A percentile compares a stretch with the other conserved stretches of the same genome.
Conservation (phyloP, 2,329 filamentous ascomycete species). For the Hymenoscyphus albidus region DNA sequence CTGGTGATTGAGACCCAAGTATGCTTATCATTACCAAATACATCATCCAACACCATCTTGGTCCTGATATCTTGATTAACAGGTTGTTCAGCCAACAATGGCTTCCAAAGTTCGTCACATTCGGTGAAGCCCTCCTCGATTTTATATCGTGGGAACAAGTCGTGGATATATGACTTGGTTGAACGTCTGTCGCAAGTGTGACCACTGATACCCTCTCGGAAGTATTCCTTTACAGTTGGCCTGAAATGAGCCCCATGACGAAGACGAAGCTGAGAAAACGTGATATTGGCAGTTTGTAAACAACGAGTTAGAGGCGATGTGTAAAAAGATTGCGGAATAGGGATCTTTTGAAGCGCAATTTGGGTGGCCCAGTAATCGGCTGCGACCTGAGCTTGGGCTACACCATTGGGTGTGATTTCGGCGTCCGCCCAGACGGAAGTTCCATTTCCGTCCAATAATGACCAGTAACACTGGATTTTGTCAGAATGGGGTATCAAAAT, state of each 20-base stretch:
- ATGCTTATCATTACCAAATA: slow-evolving; percentile 49
- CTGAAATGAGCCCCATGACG: slow-evolving; percentile 49
- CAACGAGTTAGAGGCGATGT: slow-evolving; percentile 61
- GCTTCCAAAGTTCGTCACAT: slow-evolving; percentile 47
- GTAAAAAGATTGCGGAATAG: slow-evolving; percentile 62
- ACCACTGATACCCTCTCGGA: slow-evolving; percentile 63
- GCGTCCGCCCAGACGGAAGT: slow-evolving; percentile 62
- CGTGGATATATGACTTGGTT: slow-evolving; percentile 49
- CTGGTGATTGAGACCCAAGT: slow-evolving; percentile 58
- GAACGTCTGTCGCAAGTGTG: slow-evolving; percentile 66
- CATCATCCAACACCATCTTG: slow-evolving; percentile 50
- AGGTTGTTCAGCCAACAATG: slow-evolving; percentile 40
- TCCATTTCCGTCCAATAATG: slow-evolving; percentile 58
- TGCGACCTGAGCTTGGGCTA: slow-evolving; percentile 54
- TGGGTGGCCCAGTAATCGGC: slow-evolving; percentile 56
- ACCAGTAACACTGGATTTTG: slow-evolving; percentile 58
- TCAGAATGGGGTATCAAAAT: not conserved
- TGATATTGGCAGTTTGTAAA: slow-evolving; percentile 58
- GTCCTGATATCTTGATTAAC: slow-evolving; percentile 48
- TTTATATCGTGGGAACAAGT: slow-evolving; percentile 48
- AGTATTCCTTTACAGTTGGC: slow-evolving; percentile 59
- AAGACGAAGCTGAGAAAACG: slow-evolving; percentile 52
- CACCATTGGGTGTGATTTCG: slow-evolving; percentile 54
- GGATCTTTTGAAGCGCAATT: slow-evolving; percentile 50
- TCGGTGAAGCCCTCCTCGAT: slow-evolving; percentile 62